These are phyloP conservation scores for Talaromyces borbonicus DNA, from an alignment of 495 filamentous ascomycete genomes.

Conservation along the genomic window DNA sequence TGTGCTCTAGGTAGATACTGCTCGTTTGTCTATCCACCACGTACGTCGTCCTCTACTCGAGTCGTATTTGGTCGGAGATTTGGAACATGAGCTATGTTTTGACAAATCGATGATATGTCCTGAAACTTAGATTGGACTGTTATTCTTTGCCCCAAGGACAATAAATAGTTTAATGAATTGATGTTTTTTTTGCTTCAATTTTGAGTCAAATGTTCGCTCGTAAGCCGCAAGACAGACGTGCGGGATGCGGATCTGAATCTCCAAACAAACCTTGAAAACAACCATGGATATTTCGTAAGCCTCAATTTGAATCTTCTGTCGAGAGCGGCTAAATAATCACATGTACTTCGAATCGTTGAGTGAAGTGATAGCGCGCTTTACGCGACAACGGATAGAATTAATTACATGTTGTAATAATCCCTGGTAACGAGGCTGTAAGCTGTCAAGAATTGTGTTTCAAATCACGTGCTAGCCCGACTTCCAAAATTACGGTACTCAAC, in stretches of 20 bases:
- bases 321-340: no score
- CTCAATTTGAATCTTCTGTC: no score
- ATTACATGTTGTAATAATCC: not conserved
- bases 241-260: no score
- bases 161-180: constrained; percentile 6
- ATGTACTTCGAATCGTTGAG: not conserved
- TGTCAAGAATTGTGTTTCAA: not conserved
- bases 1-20: constrained; percentile 4
- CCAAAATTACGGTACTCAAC: constrained; percentile 3
- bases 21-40: not conserved
- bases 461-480: constrained; percentile 4
- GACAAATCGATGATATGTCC: constrained; percentile 1
- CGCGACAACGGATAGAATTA: no score
- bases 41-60: not conserved
- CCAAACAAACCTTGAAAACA: no score
- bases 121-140: constrained; percentile 2
- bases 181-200: not conserved
- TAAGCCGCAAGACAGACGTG: not conserved
- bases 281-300: no score
- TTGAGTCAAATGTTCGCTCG: no score
- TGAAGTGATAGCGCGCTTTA: no score
- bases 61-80: not conserved
- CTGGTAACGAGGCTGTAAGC: not conserved
- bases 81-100: not conserved
- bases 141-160: not conserved